Evolutionary conservation across 2,329 filamentous ascomycete species (phyloP), one percentile per base, ranked within the genome.

Genomic region (Elsinoe australis): DNA sequence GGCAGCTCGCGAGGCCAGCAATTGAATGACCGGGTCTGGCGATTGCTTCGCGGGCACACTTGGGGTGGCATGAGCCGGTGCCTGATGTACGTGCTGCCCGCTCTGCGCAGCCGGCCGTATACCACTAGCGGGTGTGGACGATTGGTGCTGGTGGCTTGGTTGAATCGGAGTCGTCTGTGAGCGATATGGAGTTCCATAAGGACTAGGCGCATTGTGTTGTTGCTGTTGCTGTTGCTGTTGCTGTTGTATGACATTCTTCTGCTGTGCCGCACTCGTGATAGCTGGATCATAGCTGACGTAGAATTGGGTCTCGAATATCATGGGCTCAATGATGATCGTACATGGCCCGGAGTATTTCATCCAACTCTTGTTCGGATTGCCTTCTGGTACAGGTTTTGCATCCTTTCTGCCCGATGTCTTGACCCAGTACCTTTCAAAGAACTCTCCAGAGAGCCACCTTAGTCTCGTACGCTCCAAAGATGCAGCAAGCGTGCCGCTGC

Each of bases 361-460:
- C 53, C 55, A 61, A 47, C 61, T 62, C 21, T 54, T 51, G 32
- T 63, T 60, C 4, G 62, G 60, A 32, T 64, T 65, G 47, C 59
- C 58, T 4, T 58, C 56, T 15, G 63, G 80, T 48, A 75, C 73
- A 18, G 79, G 64, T 2, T 58, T 56, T 15, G 77, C 75, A 34
- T 81, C 79, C 62, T 83, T 85, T 53, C 77, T 76, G 65, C 83
- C 84, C 33, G 70, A 70, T 2, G 83, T 82, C 60, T 87, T 87
- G 6, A 80, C 76, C 83, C 83, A 88, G 63, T 84, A 87, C 58
- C 80, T 83, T 56, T 87, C 81, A 56, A 88, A 86, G 39, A 87
- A 73, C 12, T 64, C 64, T 22, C 82, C 82, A 55, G 71, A 75
- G 18, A 83, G 75, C 83, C 83, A 88, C 73, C 76, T 79, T 50